A percentile compares a stretch with the other conserved stretches of the same genome.
Conservation (phyloP, 2,329 filamentous ascomycete species). For the Scopulariopsis brevicaulis region DNA sequence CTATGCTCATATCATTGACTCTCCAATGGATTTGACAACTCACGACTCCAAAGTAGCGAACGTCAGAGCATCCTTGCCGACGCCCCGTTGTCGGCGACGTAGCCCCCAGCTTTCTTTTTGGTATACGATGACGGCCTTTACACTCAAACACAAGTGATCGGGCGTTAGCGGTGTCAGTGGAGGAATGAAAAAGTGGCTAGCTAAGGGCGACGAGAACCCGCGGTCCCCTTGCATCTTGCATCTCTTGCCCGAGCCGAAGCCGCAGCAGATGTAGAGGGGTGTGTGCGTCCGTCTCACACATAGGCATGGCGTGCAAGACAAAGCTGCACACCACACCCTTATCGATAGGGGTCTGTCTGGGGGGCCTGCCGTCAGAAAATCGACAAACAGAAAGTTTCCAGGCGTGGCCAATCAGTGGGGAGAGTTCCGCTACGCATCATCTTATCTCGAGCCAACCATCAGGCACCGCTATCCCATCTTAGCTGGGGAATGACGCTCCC, state of each 20-base stretch:
- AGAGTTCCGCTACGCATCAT: neutral
- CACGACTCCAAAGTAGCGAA: no score
- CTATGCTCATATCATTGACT: no score
- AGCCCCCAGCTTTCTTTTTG: no score
- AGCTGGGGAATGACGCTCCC: neutral
- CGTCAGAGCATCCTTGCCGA: neutral
- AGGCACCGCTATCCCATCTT: neutral
- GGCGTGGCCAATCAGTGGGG: constrained; percentile 1
- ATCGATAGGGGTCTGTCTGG: constrained; percentile 1
- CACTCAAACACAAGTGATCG: no score
- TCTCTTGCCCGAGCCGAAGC: neutral
- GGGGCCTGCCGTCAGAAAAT: constrained; percentile 18
- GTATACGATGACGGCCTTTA: no score
- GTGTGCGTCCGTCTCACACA: no score
- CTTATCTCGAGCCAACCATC: constrained; percentile 4
- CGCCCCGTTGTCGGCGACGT: no score
- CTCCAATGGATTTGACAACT: no score
- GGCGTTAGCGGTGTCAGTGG: neutral
- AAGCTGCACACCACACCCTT: constrained; percentile 1
- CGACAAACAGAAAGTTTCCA: constrained; percentile 13
- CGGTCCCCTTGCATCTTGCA: constrained; percentile 1
- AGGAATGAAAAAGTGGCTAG: neutral
- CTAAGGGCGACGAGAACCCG: neutral
- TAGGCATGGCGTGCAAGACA: neutral
- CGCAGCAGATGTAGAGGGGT: neutral